phyloP scores from a whole-genome alignment of 2,329 filamentous ascomycete genomes.

The Kalaharituber pfeilii region DNA sequence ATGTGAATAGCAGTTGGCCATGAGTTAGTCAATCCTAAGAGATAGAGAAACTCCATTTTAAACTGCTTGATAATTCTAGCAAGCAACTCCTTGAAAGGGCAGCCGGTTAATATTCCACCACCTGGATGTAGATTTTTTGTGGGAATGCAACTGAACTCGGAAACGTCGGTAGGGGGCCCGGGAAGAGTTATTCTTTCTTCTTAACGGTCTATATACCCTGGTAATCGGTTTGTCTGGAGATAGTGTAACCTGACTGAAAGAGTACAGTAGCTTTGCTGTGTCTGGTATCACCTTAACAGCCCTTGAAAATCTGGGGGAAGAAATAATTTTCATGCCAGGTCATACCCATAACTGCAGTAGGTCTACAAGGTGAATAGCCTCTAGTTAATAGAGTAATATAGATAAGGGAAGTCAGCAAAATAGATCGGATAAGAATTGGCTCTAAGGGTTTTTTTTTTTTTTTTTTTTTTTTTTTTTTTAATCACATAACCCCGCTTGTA shows the following conservation, averaged over 20 bases:
- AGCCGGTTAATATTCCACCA: constrained; percentile 31
- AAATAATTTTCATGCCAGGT: constrained; percentile 29
- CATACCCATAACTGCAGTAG: constrained; percentile 31
- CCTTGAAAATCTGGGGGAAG: constrained; percentile 31
- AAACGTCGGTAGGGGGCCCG: constrained; percentile 28
- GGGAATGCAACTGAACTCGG: constrained; percentile 26
- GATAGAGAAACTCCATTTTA: constrained; percentile 28
- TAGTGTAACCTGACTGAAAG: constrained; percentile 29
- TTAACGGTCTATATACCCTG: constrained; percentile 29
- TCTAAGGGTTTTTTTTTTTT: too few species aligned
- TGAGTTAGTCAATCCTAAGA: constrained; percentile 29
- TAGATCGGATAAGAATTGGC: constrained; percentile 32
- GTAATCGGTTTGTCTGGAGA: constrained; percentile 31
- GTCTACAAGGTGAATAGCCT: constrained; percentile 32
- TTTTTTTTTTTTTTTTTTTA: too few species aligned
- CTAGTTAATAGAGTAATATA: constrained; percentile 33
- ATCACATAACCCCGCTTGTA: too few species aligned
- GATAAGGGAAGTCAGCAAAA: constrained; percentile 32
- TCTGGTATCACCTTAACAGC: constrained; percentile 28
- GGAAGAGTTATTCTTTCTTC: constrained; percentile 31
- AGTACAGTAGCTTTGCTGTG: constrained; percentile 28
- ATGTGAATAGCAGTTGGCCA: constrained; percentile 31
- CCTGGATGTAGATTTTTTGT: constrained; percentile 30
- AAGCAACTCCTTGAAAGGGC: constrained; percentile 28
- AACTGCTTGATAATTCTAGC: constrained; percentile 25